phyloP scores from a whole-genome alignment of 192 early-diverging fungal genomes.

The Backusella macrospora region DNA sequence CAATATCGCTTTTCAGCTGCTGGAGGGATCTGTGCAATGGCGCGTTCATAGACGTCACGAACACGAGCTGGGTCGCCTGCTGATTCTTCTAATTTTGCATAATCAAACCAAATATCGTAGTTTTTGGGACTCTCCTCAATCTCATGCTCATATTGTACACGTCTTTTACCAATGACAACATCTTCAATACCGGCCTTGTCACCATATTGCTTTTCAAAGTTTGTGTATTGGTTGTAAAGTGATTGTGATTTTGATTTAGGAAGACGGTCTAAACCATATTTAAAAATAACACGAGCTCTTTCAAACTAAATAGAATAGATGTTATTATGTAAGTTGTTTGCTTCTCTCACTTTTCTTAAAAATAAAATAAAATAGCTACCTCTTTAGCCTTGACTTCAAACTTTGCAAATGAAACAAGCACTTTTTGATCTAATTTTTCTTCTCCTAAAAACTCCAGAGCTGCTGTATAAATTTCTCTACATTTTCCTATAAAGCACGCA shows the following conservation, averaged over 20 bases:
- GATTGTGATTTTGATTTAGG: conserved; percentile 82
- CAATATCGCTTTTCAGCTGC: conserved; percentile 91
- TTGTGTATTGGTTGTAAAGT: conserved; percentile 91
- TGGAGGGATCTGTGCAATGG: conserved; percentile 86
- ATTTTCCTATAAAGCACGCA: conserved; percentile 54
- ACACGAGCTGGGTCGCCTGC: conserved; percentile 71
- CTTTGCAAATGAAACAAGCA: conserved; percentile 96
- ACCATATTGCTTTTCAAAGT: conserved; percentile 98
- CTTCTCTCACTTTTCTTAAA: neutral
- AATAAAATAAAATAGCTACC: conserved; percentile 35
- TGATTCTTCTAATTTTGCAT: conserved; percentile 85
- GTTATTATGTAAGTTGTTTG: neutral
- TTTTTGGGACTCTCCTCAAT: conserved; percentile 77
- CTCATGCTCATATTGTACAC: conserved; percentile 87
- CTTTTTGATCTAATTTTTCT: conserved; percentile 88
- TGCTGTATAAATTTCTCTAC: conserved; percentile 85
- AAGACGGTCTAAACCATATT: conserved; percentile 88
- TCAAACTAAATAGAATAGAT: conserved; percentile 57
- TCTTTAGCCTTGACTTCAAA: conserved; percentile 92
- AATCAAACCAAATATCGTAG: conserved; percentile 99
- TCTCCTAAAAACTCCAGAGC: conserved; percentile 89
- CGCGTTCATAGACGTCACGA: conserved; percentile 95
- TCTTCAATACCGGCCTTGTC: conserved; percentile 86
- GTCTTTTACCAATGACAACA: conserved; percentile 86
- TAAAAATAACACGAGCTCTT: conserved; percentile 94